Evolutionary conservation across 106 monocot genomes (phyloP).

Genomic region (Dendrobium nobile): DNA sequence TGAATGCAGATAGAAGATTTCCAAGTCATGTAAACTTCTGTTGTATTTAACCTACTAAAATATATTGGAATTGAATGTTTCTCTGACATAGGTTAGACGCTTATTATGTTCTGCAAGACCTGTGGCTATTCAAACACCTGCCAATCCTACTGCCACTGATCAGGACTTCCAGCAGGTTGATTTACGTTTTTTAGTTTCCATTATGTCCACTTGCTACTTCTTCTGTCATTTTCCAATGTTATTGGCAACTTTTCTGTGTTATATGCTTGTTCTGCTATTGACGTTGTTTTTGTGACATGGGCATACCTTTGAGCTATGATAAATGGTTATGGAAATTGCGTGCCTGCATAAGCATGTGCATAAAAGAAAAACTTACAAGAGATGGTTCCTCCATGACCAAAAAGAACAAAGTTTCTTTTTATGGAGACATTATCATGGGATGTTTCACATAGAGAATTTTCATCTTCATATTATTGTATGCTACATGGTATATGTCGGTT

Average conservation of each 20-base stretch:
- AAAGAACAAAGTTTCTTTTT: too few species aligned
- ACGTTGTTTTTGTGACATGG: background rate
- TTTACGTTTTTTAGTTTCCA: background rate
- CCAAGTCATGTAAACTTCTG: background rate
- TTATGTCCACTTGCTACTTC: background rate
- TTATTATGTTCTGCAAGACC: constrained; percentile 79
- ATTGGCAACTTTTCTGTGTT: background rate
- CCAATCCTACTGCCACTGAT: constrained; percentile 76
- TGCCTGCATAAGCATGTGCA: background rate
- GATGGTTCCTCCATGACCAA: too few species aligned
- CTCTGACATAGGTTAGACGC: constrained; percentile 62
- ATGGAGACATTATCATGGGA: too few species aligned
- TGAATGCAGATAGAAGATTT: background rate
- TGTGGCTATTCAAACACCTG: constrained; percentile 66
- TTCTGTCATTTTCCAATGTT: background rate
- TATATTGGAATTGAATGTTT: background rate
- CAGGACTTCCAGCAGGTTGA: constrained; percentile 93
- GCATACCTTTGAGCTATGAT: background rate
- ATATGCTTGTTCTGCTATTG: background rate
- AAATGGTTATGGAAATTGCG: background rate
- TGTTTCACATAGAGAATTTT: too few species aligned
- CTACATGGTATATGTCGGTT: too few species aligned
- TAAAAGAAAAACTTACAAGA: background rate
- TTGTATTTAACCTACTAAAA: background rate
- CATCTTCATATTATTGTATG: too few species aligned